Evolutionary conservation across 2,329 filamentous ascomycete species (phyloP), one percentile per base, ranked within the genome.

Genomic region (Neofusicoccum sp.): DNA sequence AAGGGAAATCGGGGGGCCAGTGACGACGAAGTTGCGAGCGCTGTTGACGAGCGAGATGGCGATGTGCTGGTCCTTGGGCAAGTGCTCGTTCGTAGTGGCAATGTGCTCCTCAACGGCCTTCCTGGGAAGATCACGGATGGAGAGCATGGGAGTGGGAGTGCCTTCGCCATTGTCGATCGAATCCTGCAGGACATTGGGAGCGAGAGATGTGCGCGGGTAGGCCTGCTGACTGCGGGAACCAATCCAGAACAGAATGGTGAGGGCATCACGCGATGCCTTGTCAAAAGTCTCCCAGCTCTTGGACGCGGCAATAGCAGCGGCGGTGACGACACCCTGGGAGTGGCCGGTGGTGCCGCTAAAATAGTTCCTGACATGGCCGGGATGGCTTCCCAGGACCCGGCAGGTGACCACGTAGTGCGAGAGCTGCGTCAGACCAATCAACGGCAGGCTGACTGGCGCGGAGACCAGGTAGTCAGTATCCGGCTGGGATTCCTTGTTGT

Each of bases 171-270:
- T 89, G 74, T 97, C 94, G 68, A 92, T 85, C 1, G 95, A 97
- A 78, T 99, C 95, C 74, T 94, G 92, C 61, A 99, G 85, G 73
- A 94, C 92, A 48, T 87, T 91, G 0, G 95, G 96, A 3, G 93
- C 92, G 71, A 99, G 85, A 37, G 95, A 98, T 3, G 95, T 99
- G 70, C 91, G 88, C 43, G 95, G 96, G 79, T 97, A 99, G 2
- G 93, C 93, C 78, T 99, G 95, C 78, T 99, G 95, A 77, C 94
- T 97, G 73, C 95, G 90, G 65, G 94, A 89, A 75, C 96, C 95
- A 69, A 99, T 97, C 95, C 95, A 99, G 84, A 99, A 99, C 34
- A 99, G 89, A 72, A 97, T 92, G 34, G 91, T 95, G 67, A 99
- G 82, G 2, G 94, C 91, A 69, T 92, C 88, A 71, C 85, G 89